Evolutionary conservation across 176 grass and related monocot genomes (phyloP), one percentile per base, ranked within the genome.

Genomic region (Oryza meridionalis): DNA sequence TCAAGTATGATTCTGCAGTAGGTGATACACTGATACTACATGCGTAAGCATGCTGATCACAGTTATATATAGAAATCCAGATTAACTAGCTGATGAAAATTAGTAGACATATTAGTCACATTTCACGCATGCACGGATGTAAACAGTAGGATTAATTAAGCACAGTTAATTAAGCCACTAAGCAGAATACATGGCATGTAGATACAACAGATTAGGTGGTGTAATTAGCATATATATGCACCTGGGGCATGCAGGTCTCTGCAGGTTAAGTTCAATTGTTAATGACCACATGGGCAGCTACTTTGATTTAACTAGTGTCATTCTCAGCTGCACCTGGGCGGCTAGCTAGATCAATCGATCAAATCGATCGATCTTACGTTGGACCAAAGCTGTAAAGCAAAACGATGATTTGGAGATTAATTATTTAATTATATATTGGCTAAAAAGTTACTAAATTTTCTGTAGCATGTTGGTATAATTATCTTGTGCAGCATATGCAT

Each of bases 401-500:
- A 16, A 13, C 19, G n/a, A 11, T 24, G 19, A 10, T 10, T 58
- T 58, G 16, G 51, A 55, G 51, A 55, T 55, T 55, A 61, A 61
- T 24, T 24, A 24, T 11, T 22, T 40, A 40, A 37, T 40, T 62
- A n/a, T 24, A 5, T 31, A 31, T 31, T 31, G 16, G 31, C 9
- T 76, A 61, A 64, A 21, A 55, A 71, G 13, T 21, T 21, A 15
- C 50, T 47, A 77, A 62, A 51, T 33, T 14, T 72, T 67, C 66
- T 77, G 86, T 72, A 66, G 11, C 67, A 72, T 9, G 74, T 42
- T 7, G 0, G 6, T 21, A 21, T 11, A 55, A 21, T 21, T 51
- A n/a, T 83, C 74, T 32, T 11, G 32, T 67, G 80, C 58, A 32
- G 31, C 86, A 83, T 77, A 53, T 77, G 73, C 49, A 40, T 31